phyloP scores from a whole-genome alignment of 2,329 filamentous ascomycete species.

The Neoscytalidium dimidiatum region DNA sequence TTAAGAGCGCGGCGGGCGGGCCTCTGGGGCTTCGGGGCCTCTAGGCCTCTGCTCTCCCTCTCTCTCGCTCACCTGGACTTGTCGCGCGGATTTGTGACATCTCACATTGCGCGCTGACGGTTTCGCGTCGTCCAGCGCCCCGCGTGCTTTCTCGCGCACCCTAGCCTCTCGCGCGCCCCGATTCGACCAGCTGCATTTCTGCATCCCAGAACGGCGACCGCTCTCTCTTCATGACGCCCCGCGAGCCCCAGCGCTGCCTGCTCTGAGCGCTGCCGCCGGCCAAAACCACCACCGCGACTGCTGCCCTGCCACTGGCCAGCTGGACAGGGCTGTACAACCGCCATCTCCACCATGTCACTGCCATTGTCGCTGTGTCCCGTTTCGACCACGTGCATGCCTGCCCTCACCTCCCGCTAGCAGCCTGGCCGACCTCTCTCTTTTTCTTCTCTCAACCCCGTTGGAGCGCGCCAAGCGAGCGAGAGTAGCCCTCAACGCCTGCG shows the following conservation, averaged over 20 bases:
- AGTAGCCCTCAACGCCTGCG: neutral
- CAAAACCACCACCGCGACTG: neutral
- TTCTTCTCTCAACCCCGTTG: neutral
- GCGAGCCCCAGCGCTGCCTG: neutral
- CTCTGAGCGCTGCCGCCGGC: neutral
- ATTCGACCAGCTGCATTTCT: slow-evolving; percentile 15
- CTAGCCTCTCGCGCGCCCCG: neutral
- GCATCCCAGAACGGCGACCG: slow-evolving; percentile 6
- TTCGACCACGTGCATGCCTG: slow-evolving; percentile 9
- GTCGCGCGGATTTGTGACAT: neutral
- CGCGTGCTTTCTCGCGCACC: slow-evolving; percentile 9
- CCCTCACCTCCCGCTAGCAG: neutral
- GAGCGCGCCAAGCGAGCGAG: neutral
- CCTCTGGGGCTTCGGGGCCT: too few relatives aligned
- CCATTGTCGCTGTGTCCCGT: slow-evolving; percentile 15
- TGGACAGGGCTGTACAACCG: slow-evolving; percentile 9
- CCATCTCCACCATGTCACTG: slow-evolving; percentile 17
- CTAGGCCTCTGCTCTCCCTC: neutral
- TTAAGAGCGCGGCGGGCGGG: too few relatives aligned
- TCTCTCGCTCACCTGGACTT: neutral
- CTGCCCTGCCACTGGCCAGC: neutral
- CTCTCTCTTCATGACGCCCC: slow-evolving; percentile 12
- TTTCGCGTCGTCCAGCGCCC: neutral
- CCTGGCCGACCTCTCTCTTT: neutral
- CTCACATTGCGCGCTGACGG: slow-evolving; percentile 8